Percentiles rank a stretch among this genome's conserved stretches.
Evolutionary conservation across 2,329 filamentous ascomycete species (phyloP).

Genomic region (Phoma sp.): DNA sequence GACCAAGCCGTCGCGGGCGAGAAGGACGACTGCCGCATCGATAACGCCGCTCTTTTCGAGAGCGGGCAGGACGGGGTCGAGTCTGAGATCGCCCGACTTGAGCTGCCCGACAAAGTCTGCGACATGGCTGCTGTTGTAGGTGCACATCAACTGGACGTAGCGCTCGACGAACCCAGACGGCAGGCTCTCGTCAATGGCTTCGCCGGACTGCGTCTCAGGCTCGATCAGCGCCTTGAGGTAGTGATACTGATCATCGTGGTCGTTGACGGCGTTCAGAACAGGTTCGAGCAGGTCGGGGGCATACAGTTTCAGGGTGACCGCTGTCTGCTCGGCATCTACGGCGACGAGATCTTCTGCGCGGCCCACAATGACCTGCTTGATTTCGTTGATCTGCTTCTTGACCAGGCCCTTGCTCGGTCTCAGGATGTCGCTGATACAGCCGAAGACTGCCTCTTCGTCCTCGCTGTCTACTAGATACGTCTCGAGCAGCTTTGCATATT

Average conservation of each 20-base stretch:
- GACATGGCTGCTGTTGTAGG: conserved; percentile 80
- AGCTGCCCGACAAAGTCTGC: conserved; percentile 82
- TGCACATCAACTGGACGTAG: conserved; percentile 92
- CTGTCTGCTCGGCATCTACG: conserved; percentile 71
- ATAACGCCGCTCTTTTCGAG: conserved; percentile 91
- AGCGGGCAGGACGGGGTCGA: conserved; percentile 81
- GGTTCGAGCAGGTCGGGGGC: conserved; percentile 71
- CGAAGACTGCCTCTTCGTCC: conserved; percentile 77
- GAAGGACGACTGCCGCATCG: conserved; percentile 89
- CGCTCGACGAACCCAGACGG: conserved; percentile 73
- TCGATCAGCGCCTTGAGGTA: conserved; percentile 82
- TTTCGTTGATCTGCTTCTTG: conserved; percentile 74
- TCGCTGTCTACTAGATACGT: conserved; percentile 86
- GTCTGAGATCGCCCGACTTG: conserved; percentile 77
- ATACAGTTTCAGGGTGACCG: conserved; percentile 68
- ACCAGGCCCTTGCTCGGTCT: conserved; percentile 68
- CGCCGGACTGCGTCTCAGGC: conserved; percentile 47
- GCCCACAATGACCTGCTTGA: conserved; percentile 71
- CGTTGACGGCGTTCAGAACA: conserved; percentile 68
- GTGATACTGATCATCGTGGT: conserved; percentile 72
- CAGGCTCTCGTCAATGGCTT: conserved; percentile 32
- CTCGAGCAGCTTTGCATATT: conserved; percentile 79
- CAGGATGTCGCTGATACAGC: conserved; percentile 78
- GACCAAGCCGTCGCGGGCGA: conserved; percentile 87
- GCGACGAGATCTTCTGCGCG: conserved; percentile 72